Conservation (phyloP, 208 protist species). For the Leptomonas seymouri region DNA sequence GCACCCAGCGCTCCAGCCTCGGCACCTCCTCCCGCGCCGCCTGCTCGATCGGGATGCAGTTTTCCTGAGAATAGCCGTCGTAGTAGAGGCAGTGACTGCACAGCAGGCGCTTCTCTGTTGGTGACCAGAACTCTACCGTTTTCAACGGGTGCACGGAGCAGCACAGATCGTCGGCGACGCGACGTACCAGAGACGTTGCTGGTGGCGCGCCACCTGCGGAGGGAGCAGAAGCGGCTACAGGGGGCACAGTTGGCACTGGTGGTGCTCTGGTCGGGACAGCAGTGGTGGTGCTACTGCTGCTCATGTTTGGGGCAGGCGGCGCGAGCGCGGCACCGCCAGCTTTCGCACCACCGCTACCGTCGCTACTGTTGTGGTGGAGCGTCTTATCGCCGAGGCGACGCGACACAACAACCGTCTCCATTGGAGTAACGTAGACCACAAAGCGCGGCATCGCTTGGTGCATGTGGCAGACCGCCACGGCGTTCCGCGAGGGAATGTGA, state of each 20-base stretch:
- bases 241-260: neutral
- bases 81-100: constrained; percentile 85
- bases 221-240: neutral
- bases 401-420: constrained; percentile 26
- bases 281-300: neutral
- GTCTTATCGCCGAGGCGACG: constrained; percentile 14
- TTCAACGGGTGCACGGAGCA: constrained; percentile 61
- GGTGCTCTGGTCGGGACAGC: neutral
- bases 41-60: constrained; percentile 66
- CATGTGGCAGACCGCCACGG: constrained; percentile 56
- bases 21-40: constrained; percentile 49
- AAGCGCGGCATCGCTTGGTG: constrained; percentile 54
- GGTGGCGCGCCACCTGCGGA: neutral
- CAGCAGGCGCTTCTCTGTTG: constrained; percentile 62
- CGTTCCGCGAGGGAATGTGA: constrained; percentile 39
- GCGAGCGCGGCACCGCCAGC: neutral
- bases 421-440: constrained; percentile 40
- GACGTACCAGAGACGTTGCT: neutral
- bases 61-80: constrained; percentile 67
- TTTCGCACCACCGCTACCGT: constrained; percentile 2
- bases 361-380: neutral
- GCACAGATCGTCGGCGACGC: constrained; percentile 18
- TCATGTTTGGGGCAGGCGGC: too few relatives aligned
- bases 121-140: constrained; percentile 80
- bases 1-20: constrained; percentile 60